phyloP scores from a whole-genome alignment of 371 early-diverging fungal genomes.

The Lichtheimia corymbifera region DNA sequence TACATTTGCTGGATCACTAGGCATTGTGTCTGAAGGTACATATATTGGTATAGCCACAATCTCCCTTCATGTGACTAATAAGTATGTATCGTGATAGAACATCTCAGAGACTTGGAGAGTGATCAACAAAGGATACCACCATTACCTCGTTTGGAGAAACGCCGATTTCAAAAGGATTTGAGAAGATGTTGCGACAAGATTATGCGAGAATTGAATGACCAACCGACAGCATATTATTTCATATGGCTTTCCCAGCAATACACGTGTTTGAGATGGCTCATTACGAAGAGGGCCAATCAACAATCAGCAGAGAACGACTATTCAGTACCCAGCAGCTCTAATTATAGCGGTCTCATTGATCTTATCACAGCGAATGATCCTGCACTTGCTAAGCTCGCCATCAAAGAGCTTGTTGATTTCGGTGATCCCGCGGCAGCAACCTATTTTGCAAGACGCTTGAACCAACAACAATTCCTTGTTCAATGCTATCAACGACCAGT shows the following conservation, averaged over 20 bases:
- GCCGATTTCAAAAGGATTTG: constrained; percentile 45
- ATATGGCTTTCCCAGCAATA: constrained; percentile 40
- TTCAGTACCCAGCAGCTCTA: constrained; percentile 34
- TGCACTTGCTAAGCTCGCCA: constrained; percentile 33
- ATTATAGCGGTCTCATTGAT: constrained; percentile 46
- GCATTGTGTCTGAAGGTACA: constrained; percentile 14
- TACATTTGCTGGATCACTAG: constrained; percentile 39
- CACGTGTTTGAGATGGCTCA: constrained; percentile 36
- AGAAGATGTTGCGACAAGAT: constrained; percentile 34
- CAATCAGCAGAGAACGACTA: constrained; percentile 38
- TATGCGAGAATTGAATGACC: constrained; percentile 20
- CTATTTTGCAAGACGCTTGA: constrained; percentile 35
- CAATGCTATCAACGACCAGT: constrained; percentile 30
- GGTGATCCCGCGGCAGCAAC: constrained; percentile 37
- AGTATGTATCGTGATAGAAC: constrained; percentile 6
- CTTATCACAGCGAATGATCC: constrained; percentile 26
- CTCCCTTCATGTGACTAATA: background rate
- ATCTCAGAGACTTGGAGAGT: constrained; percentile 11
- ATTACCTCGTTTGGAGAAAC: constrained; percentile 33
- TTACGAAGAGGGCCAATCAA: constrained; percentile 34
- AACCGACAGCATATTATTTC: constrained; percentile 29
- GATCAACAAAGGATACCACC: constrained; percentile 19
- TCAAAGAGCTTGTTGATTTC: constrained; percentile 49
- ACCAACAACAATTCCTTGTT: constrained; percentile 36
- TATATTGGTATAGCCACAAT: background rate